phyloP scores from a whole-genome alignment of 169 alveolate species.

The Cryptosporidium sp. region DNA sequence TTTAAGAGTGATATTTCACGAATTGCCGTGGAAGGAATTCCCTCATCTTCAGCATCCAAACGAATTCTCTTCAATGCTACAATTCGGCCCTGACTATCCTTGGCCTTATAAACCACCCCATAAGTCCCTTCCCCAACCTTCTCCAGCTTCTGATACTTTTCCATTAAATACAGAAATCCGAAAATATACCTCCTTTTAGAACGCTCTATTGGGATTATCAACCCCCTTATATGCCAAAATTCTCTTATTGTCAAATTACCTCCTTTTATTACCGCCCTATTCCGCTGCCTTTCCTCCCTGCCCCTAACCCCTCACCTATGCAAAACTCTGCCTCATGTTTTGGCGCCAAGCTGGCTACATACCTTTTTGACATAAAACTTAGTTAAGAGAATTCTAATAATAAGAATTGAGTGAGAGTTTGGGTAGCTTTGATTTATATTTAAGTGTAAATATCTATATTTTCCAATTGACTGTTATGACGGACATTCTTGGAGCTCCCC shows the following conservation, averaged over 20 bases:
- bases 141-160: conserved; percentile 94
- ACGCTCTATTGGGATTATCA: neutral
- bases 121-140: conserved; percentile 99
- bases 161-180: conserved; percentile 74
- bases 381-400: neutral
- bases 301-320: conserved; percentile 22
- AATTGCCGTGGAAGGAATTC: conserved; percentile 95
- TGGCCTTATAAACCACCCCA: conserved; percentile 97
- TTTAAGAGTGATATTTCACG: conserved; percentile 97
- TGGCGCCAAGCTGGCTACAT: conserved; percentile 11
- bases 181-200: neutral
- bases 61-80: conserved; percentile 97
- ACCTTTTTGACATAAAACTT: neutral
- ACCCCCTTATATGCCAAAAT: neutral
- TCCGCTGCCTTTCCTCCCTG: conserved; percentile 3
- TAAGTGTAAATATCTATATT: neutral
- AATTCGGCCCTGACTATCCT: conserved; percentile 88
- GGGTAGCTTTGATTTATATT: neutral
- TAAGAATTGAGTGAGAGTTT: neutral
- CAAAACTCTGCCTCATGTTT: neutral
- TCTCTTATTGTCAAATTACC: conserved; percentile 1
- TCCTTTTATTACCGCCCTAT: neutral
- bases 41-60: conserved; percentile 99
- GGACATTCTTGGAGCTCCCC: conserved; percentile 50
- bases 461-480: conserved; percentile 2